These are phyloP conservation scores for Punica granatum DNA, from an alignment of 345 rosid species.

Conservation along the genomic window DNA sequence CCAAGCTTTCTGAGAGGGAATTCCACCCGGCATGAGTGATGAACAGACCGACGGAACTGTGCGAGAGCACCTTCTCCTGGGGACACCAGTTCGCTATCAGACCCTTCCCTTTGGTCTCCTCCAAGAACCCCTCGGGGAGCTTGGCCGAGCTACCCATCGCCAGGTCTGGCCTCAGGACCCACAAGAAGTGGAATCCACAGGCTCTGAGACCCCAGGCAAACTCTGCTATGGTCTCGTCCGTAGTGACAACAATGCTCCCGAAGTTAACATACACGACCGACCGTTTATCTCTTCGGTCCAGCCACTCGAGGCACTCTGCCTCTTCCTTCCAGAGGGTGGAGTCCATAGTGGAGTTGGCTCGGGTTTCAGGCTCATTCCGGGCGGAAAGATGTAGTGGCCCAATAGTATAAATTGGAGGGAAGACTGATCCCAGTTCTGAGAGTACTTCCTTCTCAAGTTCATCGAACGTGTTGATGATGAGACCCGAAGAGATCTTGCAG, in stretches of 20 bases:
- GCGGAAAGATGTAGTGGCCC: slow-evolving; percentile 14
- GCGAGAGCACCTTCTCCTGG: slow-evolving; percentile 6
- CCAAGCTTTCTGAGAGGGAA: slow-evolving; percentile 4
- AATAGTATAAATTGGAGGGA: slow-evolving; percentile 13
- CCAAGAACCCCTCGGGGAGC: slow-evolving; percentile 5
- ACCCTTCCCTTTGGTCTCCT: neutral
- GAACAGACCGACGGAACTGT: slow-evolving; percentile 10
- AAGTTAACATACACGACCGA: slow-evolving; percentile 10
- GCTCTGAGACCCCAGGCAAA: slow-evolving; percentile 6
- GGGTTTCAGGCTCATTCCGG: neutral
- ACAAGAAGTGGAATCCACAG: slow-evolving; percentile 5
- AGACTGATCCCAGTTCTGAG: slow-evolving; percentile 2
- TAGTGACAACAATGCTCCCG: slow-evolving; percentile 5
- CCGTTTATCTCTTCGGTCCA: neutral
- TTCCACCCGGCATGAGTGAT: slow-evolving; percentile 14
- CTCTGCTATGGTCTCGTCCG: neutral
- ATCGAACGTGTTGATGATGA: slow-evolving; percentile 14
- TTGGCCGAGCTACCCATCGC: slow-evolving; percentile 3
- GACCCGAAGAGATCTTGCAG: neutral
- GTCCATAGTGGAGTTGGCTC: neutral
- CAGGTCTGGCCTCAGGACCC: slow-evolving; percentile 9
- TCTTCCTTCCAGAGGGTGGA: slow-evolving; percentile 17
- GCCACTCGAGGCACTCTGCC: slow-evolving; percentile 7
- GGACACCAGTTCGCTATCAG: slow-evolving; percentile 11
- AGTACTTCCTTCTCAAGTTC: slow-evolving; percentile 6